Base-by-base conservation (phyloP, 371 early-diverging fungal species). In the Mucor sp. region DNA sequence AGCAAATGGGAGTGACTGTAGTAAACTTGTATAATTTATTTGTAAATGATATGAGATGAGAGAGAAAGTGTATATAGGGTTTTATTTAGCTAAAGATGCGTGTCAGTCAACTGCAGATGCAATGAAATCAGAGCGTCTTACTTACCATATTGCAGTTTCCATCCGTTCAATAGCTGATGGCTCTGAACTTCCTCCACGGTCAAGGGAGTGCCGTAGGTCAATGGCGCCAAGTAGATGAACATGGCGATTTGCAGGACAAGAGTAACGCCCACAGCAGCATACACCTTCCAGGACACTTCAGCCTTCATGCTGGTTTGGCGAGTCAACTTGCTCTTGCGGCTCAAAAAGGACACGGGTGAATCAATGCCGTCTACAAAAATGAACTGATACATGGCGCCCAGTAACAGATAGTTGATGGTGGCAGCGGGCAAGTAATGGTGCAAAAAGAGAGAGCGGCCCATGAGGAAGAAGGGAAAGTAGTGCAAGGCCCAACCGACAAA, bases 381-480 rank as follows among this genome's bases (percentile, higher is more conserved):
- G 63, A 88, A 91, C 44, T 91, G 89, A 71, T 86, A 91, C 21
- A 89, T 79, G 6, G 83, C 85, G 9, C 87, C 93, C 27, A 90
- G 50, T 7, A 93, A 69, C 71, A 96, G 85, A 75, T 96, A 95
- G 50, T 88, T 86, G 73, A 93, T 85, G 37, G 93, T 85, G 1
- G 93, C 86, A 9, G 95, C 93, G 1, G 99, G 99, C 33, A 98
- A 81, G 75, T 99, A 99, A 80, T 99, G 99, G 82, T 99, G 99
- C 60, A 99, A 79, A 81, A 98, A 99, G 17, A 99, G 83, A 32
- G 94, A 90, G 56, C 99, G 91, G 15, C 96, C 97, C 94, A 97
- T 95, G 58, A 93, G 67, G 82, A 96, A 97, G 86, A 99, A 99
- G 4, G 99, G 99, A 17, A 96, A 43, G 73, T 94, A 99, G 77